Percentiles rank a stretch among this genome's conserved stretches.
Evolutionary conservation across 1,284 basidiomycete species (phyloP).

Genomic region (Trichosporon asahii): DNA sequence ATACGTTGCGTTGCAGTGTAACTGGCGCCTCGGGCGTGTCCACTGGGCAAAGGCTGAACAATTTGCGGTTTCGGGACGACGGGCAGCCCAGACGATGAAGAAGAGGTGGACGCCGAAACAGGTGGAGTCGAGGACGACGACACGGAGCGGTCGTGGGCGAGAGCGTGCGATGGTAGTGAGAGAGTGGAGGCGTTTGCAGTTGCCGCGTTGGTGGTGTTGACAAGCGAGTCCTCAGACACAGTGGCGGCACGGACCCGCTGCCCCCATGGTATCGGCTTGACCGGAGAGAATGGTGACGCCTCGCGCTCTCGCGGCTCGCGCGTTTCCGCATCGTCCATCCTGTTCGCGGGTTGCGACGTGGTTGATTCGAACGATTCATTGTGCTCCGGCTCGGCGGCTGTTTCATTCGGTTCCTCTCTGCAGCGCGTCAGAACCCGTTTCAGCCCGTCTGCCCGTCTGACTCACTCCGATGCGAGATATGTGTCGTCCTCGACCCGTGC

Average conservation of each 20-base stretch:
- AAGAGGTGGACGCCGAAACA: constrained; percentile 36
- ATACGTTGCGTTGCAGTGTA: constrained; percentile 45
- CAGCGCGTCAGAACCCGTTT: neutral
- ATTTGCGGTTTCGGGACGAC: constrained; percentile 16
- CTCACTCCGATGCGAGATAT: constrained; percentile 34
- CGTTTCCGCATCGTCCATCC: neutral
- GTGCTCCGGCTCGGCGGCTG: neutral
- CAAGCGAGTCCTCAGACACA: constrained; percentile 32
- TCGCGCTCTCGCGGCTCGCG: neutral
- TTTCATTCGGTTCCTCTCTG: neutral
- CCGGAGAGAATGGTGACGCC: neutral
- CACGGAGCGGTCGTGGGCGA: constrained; percentile 22
- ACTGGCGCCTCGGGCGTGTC: constrained; percentile 47
- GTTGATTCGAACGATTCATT: neutral
- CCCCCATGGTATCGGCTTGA: neutral
- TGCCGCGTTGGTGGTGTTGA: constrained; percentile 9
- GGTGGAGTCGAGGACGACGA: constrained; percentile 25
- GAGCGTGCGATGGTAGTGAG: constrained; percentile 19
- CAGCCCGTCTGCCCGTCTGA: constrained; percentile 39
- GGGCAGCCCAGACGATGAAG: constrained; percentile 35
- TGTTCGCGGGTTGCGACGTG: neutral
- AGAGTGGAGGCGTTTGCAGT: constrained; percentile 15
- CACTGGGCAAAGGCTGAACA: constrained; percentile 12
- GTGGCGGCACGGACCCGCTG: constrained; percentile 27
- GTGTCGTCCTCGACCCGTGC: constrained; percentile 26